A percentile compares a stretch with the other conserved stretches of the same genome.
Conservation (phyloP, 163 green algal species). For the Prototheca wickerhamii region DNA sequence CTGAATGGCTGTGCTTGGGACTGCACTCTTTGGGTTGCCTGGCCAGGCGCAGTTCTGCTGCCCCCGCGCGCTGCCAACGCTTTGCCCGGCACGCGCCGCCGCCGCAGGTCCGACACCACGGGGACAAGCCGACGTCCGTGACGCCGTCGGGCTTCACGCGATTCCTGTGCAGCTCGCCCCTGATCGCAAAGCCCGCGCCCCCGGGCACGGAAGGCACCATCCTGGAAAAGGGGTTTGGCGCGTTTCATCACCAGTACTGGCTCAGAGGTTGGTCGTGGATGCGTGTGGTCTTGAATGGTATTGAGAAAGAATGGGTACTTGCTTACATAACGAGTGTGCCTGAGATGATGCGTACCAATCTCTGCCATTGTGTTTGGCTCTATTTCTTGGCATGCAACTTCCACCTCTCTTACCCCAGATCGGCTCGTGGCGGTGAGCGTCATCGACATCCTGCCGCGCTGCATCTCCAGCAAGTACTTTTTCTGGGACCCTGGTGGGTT, state of each 20-base stretch:
- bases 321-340: not conserved
- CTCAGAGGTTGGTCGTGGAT: conserved; percentile 53
- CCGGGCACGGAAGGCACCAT: not conserved
- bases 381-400: too few relatives aligned
- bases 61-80: not conserved
- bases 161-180: conserved; percentile 25
- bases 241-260: conserved; percentile 94
- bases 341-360: not conserved
- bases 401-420: conserved; percentile 31
- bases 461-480: conserved; percentile 78
- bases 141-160: conserved; percentile 16
- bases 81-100: not conserved
- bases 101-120: conserved; percentile 21
- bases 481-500: conserved; percentile 84
- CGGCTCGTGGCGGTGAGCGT: conserved; percentile 85
- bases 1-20: not conserved
- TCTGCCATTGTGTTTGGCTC: not conserved
- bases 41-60: not conserved
- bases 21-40: not conserved
- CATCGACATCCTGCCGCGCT: conserved; percentile 74
- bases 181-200: not conserved
- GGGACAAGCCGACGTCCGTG: conserved; percentile 15
- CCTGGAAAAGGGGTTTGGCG: conserved; percentile 49
- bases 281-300: not conserved
- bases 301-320: not conserved